Evolutionary conservation across 2,329 filamentous ascomycete genomes (phyloP), one percentile per base, ranked within the genome.

Genomic region (Cadophora gregata): DNA sequence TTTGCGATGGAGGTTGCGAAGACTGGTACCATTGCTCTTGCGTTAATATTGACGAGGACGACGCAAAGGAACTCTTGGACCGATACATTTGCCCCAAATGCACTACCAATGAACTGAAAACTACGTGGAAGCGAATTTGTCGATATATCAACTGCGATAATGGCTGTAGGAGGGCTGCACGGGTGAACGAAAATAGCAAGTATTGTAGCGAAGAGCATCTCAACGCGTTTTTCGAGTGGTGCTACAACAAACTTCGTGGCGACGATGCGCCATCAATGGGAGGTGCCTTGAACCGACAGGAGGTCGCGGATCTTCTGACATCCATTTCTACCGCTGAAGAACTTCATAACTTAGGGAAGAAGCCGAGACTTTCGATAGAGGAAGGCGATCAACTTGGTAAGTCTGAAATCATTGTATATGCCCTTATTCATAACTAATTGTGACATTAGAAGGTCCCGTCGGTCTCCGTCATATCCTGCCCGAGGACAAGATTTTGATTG

Each of bases 11-110:
- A 10, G 72, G 71, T 24, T 77, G 76, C 51, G 68, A 75, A 31
- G 75, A 77, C 50, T 77, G 76, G 76, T 77, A 75, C 58, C 76
- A 77, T 61, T 75, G 74, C 62, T 72, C 71, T 16, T 77, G 76
- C 45, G 68, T 77, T 45, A 64, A 69, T 42, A 70, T 77, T 36
- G 66, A 74, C 29, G 71, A 73, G 16, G 70, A 69, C 1, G 75
- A 76, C 59, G 73, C 74, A 24, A 73, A 70, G 47, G 70, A 75
- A 45, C 69, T 77, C 14, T 67, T 77, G n/a, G 75, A 77, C 65
- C 71, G 70, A 9, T 77, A 74, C 51, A 74, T 76, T 56, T 77
- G 76, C 62, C 67, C 69, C 19, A 74, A 74, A 25, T 77, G 76
- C 55, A 68, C 67, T 21, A 73, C 68, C 1, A 67, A 69, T 19